Evolutionary conservation across 139 green algal genomes (phyloP), one percentile per base, ranked within the genome.

Genomic region (Chlorella sp.): DNA sequence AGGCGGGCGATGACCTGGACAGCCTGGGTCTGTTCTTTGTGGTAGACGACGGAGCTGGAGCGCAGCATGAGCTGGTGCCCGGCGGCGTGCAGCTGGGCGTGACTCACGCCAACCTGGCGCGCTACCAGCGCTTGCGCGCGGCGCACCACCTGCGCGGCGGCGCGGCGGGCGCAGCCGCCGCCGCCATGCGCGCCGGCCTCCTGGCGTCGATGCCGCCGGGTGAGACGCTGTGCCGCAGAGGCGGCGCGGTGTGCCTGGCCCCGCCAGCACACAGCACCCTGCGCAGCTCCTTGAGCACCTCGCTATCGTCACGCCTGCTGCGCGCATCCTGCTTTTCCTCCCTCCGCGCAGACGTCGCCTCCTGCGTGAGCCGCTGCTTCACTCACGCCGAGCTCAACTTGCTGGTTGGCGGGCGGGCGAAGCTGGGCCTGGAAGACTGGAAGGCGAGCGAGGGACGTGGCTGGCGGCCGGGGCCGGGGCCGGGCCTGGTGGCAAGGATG

Each of bases 381-480:
- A 23, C 5, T 9, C 71, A 59, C 35, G 71, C 36, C 11, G 70
- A 76, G 56, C 55, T 77, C 9, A 68, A 79, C 29, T 45, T 53
- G 12, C 41, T 83, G 64, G 36, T 83, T 23, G 72, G 65, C 6
- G 78, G 78, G 1, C 45, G 50, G 9, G 14, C 27, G 8, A 12
- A 65, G n/a, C n/a, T 83, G n/a, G 45, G 73, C 21, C 21, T 61
- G 19, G 33, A 51, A 38, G 78, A 79, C 42, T 83, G 72, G 78
- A n/a, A n/a, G n/a, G n/a, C n/a, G n/a, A n/a, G n/a, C n/a, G n/a
- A n/a, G n/a, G n/a, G n/a, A n/a, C n/a, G n/a, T n/a, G n/a, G n/a
- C n/a, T n/a, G n/a, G n/a, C n/a, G n/a, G n/a, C n/a, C n/a, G n/a
- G n/a, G n/a, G n/a, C n/a, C n/a, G n/a, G n/a, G n/a, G n/a, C n/a